phyloP scores from a whole-genome alignment of 441 rosid genomes.

The Eruca vesicaria region DNA sequence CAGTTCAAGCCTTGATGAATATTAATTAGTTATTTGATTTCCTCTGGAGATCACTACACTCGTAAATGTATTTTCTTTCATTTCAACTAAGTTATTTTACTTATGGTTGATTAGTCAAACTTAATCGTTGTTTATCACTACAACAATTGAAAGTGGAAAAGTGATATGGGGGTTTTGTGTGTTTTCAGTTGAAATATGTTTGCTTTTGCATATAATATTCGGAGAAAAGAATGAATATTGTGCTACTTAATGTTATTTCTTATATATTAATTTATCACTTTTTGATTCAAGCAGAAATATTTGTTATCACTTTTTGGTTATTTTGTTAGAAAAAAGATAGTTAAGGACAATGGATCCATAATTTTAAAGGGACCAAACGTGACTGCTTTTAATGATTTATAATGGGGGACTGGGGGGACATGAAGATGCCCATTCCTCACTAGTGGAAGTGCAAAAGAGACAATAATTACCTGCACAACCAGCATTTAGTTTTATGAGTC shows the following conservation, averaged over 20 bases:
- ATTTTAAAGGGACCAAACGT: conserved; percentile 35
- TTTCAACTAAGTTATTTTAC: conserved; percentile 31
- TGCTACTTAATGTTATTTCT: conserved; percentile 19
- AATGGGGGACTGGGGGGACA: conserved; percentile 18
- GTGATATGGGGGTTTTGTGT: not conserved
- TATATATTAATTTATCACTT: not conserved
- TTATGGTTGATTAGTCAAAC: conserved; percentile 27
- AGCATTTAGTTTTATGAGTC: not conserved
- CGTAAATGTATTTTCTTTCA: conserved; percentile 7
- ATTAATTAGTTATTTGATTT: conserved; percentile 9
- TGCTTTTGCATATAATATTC: conserved; percentile 31
- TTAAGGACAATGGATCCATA: conserved; percentile 7
- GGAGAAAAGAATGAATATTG: not conserved
- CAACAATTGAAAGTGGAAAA: conserved; percentile 8
- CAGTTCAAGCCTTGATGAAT: conserved; percentile 33
- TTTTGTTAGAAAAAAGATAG: not conserved
- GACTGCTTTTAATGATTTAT: conserved; percentile 28
- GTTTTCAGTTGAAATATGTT: conserved; percentile 10
- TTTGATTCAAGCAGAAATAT: too few species aligned
- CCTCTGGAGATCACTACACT: conserved; percentile 24
- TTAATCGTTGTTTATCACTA: conserved; percentile 18
- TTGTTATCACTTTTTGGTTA: not conserved
- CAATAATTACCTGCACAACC: conserved; percentile 25
- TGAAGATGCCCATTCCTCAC: conserved; percentile 21
- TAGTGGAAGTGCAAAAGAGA: conserved; percentile 19